Conservation (phyloP, 139 green algal genomes). For the Ettlia oleoabundans region DNA sequence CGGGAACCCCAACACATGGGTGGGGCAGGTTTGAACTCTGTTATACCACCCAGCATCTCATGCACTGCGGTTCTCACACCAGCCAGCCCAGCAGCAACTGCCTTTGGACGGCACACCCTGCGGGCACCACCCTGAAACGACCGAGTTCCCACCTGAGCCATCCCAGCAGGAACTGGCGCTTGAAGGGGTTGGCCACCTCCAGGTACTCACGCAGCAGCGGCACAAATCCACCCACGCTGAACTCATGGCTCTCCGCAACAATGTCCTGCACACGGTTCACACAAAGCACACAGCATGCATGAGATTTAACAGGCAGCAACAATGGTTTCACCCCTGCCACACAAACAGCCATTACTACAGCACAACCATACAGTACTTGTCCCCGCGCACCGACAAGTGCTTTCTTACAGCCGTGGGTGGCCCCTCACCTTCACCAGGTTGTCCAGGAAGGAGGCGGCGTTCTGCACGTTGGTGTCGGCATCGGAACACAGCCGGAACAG, state of each 20-base stretch:
- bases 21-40: background rate
- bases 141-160: conserved; percentile 69
- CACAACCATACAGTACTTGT: background rate
- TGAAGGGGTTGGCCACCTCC: conserved; percentile 81
- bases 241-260: conserved; percentile 59
- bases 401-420: background rate
- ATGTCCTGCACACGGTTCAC: conserved; percentile 80
- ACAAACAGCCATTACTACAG: background rate
- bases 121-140: background rate
- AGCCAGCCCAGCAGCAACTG: background rate
- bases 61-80: background rate
- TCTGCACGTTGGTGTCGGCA: conserved; percentile 86
- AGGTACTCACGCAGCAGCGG: conserved; percentile 83
- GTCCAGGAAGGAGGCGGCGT: conserved; percentile 93
- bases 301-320: too few relatives aligned
- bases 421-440: conserved; percentile 86
- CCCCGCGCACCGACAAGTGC: background rate
- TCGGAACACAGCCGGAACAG: conserved; percentile 90
- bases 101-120: background rate
- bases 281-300: too few relatives aligned
- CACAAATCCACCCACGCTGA: conserved; percentile 88
- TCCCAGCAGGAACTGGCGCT: conserved; percentile 85
- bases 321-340: too few relatives aligned
- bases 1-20: background rate
- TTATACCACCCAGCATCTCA: background rate